Evolutionary conservation across 75 land plant genomes (phyloP).

Genomic region (Pseudotsuga menziesii): DNA sequence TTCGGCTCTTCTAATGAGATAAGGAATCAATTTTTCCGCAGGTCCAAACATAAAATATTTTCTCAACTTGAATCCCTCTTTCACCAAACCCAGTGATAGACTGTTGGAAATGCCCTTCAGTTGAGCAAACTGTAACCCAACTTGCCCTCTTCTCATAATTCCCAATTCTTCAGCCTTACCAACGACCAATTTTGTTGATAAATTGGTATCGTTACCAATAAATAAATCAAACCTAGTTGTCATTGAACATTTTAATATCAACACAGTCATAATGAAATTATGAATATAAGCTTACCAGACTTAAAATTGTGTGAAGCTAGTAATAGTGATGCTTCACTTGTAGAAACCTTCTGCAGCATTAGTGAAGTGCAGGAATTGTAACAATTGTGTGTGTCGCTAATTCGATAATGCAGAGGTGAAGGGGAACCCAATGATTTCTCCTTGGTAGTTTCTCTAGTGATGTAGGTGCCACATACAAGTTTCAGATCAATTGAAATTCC

Average conservation of each 20-base stretch:
- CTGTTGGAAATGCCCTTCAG: constrained; percentile 93
- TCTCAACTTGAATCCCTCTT: constrained; percentile 88
- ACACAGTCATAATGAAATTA: too few species aligned
- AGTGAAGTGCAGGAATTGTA: constrained; percentile 69
- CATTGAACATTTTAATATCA: constrained; percentile 5
- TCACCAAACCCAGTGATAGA: constrained; percentile 61
- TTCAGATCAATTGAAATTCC: constrained; percentile 67
- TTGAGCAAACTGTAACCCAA: constrained; percentile 82
- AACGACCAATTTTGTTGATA: constrained; percentile 79
- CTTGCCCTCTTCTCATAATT: constrained; percentile 31
- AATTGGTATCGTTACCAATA: constrained; percentile 18
- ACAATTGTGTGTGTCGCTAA: constrained; percentile 70
- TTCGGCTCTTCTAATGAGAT: constrained; percentile 87
- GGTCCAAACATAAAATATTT: constrained; percentile 87
- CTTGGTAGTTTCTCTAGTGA: constrained; percentile 55
- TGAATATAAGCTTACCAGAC: constrained; percentile 46
- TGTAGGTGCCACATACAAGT: constrained; percentile 87
- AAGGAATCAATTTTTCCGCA: constrained; percentile 64
- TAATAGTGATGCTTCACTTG: constrained; percentile 48
- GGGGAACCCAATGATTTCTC: constrained; percentile 53
- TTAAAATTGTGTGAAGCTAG: constrained; percentile 87
- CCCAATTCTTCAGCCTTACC: constrained; percentile 53
- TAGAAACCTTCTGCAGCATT: constrained; percentile 59
- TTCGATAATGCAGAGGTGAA: constrained; percentile 69
- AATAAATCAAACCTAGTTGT: too few species aligned